phyloP scores from a whole-genome alignment of 176 grass and related monocot species.

The Cocos nucifera region DNA sequence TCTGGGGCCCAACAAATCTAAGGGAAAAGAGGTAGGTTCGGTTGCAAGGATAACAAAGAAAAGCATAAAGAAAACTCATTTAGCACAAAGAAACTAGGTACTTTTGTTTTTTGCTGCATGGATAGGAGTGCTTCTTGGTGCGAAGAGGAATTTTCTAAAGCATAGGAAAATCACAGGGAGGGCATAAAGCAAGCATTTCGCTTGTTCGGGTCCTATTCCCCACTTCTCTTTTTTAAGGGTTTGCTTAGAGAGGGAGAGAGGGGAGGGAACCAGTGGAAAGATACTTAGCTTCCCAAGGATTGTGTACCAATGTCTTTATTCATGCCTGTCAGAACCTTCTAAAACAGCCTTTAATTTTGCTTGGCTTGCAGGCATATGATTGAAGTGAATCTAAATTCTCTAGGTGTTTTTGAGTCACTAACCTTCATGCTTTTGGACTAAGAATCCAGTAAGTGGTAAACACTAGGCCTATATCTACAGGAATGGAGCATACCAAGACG shows the following conservation, averaged over 20 bases:
- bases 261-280: neutral
- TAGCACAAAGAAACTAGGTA: neutral
- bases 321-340: slow-evolving; percentile 10
- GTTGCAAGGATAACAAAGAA: neutral
- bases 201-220: neutral
- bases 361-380: slow-evolving; percentile 4
- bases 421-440: slow-evolving; percentile 6
- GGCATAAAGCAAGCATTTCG: neutral
- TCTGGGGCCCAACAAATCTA: neutral
- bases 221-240: neutral
- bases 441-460: neutral
- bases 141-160: slow-evolving; percentile 1
- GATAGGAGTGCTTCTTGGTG: neutral
- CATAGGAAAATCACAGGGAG: neutral
- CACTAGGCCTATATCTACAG: neutral
- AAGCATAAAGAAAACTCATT: neutral
- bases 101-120: neutral
- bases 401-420: neutral
- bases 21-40: neutral
- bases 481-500: neutral
- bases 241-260: no score
- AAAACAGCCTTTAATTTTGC: slow-evolving; percentile 15
- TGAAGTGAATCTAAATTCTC: neutral
- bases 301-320: slow-evolving; percentile 5
- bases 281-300: slow-evolving; percentile 4